Percentiles rank a stretch among this genome's conserved stretches.
Conservation (phyloP, 805 yeast species). For the Schwanniomyces polymorphus region DNA sequence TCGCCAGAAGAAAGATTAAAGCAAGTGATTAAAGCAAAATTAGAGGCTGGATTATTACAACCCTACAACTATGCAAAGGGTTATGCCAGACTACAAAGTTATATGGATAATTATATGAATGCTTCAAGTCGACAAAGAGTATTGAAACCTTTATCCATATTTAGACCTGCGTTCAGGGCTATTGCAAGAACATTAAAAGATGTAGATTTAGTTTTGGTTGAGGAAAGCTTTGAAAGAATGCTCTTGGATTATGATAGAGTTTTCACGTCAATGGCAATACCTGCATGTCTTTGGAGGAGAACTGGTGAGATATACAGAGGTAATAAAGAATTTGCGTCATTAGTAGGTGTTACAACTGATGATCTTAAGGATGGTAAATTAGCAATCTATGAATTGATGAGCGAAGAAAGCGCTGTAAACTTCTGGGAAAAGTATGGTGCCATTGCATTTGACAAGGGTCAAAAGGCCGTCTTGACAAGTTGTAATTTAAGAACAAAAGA, state of each 20-base stretch:
- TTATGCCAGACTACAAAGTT: slow-evolving; percentile 81
- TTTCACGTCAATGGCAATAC: slow-evolving; percentile 95
- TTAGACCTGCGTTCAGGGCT: slow-evolving; percentile 91
- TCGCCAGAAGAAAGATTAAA: slow-evolving; percentile 92
- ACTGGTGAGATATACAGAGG: slow-evolving; percentile 96
- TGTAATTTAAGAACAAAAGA: slow-evolving; percentile 84
- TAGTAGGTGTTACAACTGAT: slow-evolving; percentile 87
- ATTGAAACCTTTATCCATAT: slow-evolving; percentile 77
- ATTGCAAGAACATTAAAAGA: slow-evolving; percentile 88
- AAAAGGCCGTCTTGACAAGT: slow-evolving; percentile 90
- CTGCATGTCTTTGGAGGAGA: slow-evolving; percentile 96
- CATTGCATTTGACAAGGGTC: slow-evolving; percentile 93
- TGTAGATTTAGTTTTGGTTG: slow-evolving; percentile 87
- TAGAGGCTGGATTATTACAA: slow-evolving; percentile 88
- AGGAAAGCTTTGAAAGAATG: slow-evolving; percentile 93
- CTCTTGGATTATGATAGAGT: slow-evolving; percentile 90
- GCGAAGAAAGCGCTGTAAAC: slow-evolving; percentile 93
- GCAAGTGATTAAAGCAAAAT: slow-evolving; percentile 90
- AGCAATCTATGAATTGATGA: slow-evolving; percentile 91
- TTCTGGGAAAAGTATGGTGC: slow-evolving; percentile 98
- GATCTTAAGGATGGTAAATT: slow-evolving; percentile 89
- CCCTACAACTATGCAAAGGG: slow-evolving; percentile 96
- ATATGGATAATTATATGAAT: slow-evolving; percentile 93
- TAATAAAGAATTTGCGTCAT: slow-evolving; percentile 91
- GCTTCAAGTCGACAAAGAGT: slow-evolving; percentile 80